Base-by-base conservation (phyloP, 768 basidiomycete species). In the Glaciozyma martinii region DNA sequence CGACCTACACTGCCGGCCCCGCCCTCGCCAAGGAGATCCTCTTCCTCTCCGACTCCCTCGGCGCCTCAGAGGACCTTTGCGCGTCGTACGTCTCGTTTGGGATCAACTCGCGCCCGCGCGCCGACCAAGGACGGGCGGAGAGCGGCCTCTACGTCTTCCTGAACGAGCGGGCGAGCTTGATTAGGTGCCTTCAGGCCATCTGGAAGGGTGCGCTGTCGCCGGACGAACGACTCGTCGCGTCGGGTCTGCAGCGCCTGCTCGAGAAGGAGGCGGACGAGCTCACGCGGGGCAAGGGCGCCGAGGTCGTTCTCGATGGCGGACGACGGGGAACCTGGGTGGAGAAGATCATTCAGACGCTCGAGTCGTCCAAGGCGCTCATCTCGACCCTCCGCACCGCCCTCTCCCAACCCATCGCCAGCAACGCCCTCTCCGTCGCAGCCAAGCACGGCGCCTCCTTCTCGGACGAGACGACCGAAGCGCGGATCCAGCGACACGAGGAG, bases 41-140 rank as follows among this genome's bases (percentile, higher is more conserved):
- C 61, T 88, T 89, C 76, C 82, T 93, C 61, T 84, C 91, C 0
- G 84, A 87, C 73, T 84, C 89, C 61, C 85, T 95, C 60, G 81
- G 83, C 71, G 84, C 84, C 69, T 93, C 91, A 18, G 91, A 94
- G 78, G 83, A 85, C 71, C 85, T 88, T 76, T 78, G 85, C 58
- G 88, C 90, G 6, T 65, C 67, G 5, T 63, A 74, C 25, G 70
- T 74, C 66, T 68, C 58, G 18, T 80, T 80, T 27, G 81, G 90
- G 23, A 79, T 90, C 54, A 77, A 81, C 27, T 80, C 86, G 49
- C 85, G 85, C 77, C 71, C 89, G 86, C 79, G 90, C 23, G 55
- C 71, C 13, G 61, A 60, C 12, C 78, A 82, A 23, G 75, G 76
- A 29, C 46, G 63, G 4, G 55, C 64, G 18, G 68, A 72, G 61